Conservation (phyloP, 768 basidiomycete species). For the Xerocomus potaroensis region DNA sequence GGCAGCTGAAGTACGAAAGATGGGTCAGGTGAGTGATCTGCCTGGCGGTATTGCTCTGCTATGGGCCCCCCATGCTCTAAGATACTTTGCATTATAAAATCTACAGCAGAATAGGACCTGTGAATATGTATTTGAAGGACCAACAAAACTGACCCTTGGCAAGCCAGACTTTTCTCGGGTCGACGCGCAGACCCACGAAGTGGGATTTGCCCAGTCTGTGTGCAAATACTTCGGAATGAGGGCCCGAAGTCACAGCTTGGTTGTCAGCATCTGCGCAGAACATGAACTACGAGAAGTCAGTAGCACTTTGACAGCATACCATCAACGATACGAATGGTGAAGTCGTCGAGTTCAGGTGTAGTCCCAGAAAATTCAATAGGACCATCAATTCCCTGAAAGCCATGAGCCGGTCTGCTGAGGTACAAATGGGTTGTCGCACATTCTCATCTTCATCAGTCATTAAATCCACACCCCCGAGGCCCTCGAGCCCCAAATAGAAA, state of each 20-base stretch:
- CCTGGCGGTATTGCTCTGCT: conserved; percentile 47
- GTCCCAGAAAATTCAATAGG: conserved; percentile 67
- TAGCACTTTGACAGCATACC: conserved; percentile 38
- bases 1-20: conserved; percentile 74
- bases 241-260: conserved; percentile 47
- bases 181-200: conserved; percentile 58
- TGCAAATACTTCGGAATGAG: conserved; percentile 53
- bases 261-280: conserved; percentile 53
- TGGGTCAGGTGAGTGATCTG: conserved; percentile 62
- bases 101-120: conserved; percentile 33
- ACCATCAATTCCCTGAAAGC: conserved; percentile 64
- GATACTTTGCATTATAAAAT: conserved; percentile 58
- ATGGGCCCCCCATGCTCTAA: conserved; percentile 52
- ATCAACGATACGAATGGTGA: conserved; percentile 74
- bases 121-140: neutral
- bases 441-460: conserved; percentile 72
- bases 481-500: conserved; percentile 87
- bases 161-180: conserved; percentile 71
- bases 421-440: conserved; percentile 38
- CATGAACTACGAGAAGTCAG: conserved; percentile 3
- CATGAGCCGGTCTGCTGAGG: conserved; percentile 5
- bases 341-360: conserved; percentile 77
- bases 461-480: conserved; percentile 77
- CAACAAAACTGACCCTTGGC: conserved; percentile 57
- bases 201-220: conserved; percentile 67